Base-by-base conservation (phyloP, 345 rosid genomes). In the Theobroma cacao region DNA sequence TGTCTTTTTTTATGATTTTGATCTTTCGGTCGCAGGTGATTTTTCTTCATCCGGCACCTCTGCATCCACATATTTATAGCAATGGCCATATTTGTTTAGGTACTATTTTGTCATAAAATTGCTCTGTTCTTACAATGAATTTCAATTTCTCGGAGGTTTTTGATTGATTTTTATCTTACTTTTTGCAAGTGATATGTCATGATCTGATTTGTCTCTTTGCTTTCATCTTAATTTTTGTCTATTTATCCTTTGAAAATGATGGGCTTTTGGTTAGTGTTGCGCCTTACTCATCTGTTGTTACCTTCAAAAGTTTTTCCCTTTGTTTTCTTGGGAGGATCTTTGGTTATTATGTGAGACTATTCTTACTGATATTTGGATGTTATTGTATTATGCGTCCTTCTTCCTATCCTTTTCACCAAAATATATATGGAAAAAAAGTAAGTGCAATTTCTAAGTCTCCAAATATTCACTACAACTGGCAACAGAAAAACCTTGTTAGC, bases 11-110 rank as follows among this genome's bases (percentile, higher is more conserved):
- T 38, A 43, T 63, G 31, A 33, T 17, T 64, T 74, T 73, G 61
- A 11, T 82, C 9, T 24, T 50, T 62, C 14, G 22, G 72, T 77
- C 24, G 56, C 89, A 94, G 98, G 99, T 96, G 50, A 84, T 94
- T 62, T 96, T 96, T 85, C 91, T 96, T 79, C 82, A 80, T 83
- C 99, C 95, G 28, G 97, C 98, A 79, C 98, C 99, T 38, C 63
- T 91, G 59, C 98, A 95, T 87, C 99, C 97, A 68, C 99, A 96
- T 76, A 91, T 96, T 68, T 96, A 94, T 81, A 96, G 98, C 92
- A 96, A 96, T 62, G 99, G 99, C 4, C 99, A 95, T 84, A 95
- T 95, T 74, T 95, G 98, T 78, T 89, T 95, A 88, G 99, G 99
- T 96, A 89, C 40, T 60, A 4, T 0, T 36, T 43, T 56, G 58